A percentile compares a stretch with the other conserved stretches of the same genome.
Conservation (phyloP, 2,329 filamentous ascomycete genomes). For the Lasiodiplodia sp. region DNA sequence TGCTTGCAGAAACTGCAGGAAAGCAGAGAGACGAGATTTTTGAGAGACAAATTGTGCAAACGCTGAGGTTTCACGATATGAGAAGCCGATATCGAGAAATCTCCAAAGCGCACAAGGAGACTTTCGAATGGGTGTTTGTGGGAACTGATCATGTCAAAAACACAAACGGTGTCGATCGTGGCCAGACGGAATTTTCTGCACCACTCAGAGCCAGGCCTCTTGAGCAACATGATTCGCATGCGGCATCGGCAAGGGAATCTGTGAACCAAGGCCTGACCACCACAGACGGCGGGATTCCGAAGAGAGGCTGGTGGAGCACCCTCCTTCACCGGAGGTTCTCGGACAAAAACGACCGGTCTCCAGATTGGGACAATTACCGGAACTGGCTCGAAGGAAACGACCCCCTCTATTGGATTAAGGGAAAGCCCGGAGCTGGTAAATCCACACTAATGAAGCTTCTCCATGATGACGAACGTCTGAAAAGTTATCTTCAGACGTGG, state of each 20-base stretch:
- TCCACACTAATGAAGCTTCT: constrained; percentile 53
- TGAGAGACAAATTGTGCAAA: constrained; percentile 15
- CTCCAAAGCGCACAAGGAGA: constrained; percentile 29
- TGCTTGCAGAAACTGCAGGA: background rate
- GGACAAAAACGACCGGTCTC: constrained; percentile 5
- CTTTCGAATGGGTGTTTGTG: constrained; percentile 31
- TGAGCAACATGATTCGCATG: background rate
- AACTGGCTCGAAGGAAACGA: constrained; percentile 32
- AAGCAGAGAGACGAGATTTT: constrained; percentile 7
- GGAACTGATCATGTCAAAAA: constrained; percentile 6
- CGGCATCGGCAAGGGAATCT: background rate
- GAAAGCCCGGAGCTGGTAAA: constrained; percentile 57
- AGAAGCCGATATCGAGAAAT: constrained; percentile 20
- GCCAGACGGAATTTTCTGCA: background rate
- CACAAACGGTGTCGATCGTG: background rate
- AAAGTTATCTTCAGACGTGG: constrained; percentile 24
- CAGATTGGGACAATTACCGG: constrained; percentile 30
- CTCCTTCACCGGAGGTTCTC: background rate
- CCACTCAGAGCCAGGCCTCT: background rate
- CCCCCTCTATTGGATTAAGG: constrained; percentile 46
- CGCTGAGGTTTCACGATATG: constrained; percentile 26
- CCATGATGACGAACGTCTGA: constrained; percentile 29
- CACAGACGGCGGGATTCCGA: background rate
- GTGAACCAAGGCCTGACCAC: background rate
- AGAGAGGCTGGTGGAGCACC: constrained; percentile 14